These are phyloP conservation scores for Encephalitozoon romaleae DNA, from an alignment of 371 early-diverging fungal species.

Conservation along the genomic window DNA sequence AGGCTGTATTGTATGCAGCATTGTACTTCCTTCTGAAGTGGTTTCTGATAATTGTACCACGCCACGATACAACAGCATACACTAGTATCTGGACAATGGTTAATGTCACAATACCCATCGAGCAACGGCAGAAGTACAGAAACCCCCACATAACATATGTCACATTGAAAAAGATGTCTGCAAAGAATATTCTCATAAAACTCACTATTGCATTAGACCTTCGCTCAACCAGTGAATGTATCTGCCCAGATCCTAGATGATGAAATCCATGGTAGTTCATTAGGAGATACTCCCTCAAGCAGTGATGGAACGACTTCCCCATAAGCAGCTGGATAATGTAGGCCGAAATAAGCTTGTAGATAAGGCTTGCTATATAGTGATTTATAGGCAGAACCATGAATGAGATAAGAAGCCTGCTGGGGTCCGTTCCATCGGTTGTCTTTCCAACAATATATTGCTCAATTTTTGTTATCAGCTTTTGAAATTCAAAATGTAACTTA, in stretches of 20 bases:
- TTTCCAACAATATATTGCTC: neutral
- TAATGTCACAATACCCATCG: neutral
- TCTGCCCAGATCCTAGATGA: conserved; percentile 28
- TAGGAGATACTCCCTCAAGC: conserved; percentile 9
- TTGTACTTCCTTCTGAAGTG: conserved; percentile 23
- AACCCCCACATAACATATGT: neutral
- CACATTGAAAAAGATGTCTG: neutral
- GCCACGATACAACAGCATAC: neutral
- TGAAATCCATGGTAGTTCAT: conserved; percentile 12
- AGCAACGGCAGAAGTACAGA: neutral
- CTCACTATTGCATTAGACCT: neutral
- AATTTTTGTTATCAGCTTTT: neutral
- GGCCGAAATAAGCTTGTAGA: neutral
- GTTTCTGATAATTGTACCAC: conserved; percentile 2
- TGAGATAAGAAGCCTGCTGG: neutral
- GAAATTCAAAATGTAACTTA: neutral
- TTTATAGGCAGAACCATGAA: neutral
- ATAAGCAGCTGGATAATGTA: neutral
- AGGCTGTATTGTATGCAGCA: conserved; percentile 10
- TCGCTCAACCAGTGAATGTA: conserved; percentile 18
- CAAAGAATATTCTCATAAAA: neutral
- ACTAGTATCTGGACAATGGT: neutral
- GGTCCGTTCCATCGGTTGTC: neutral
- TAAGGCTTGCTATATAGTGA: neutral
- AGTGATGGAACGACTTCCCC: neutral